Conservation (phyloP, 2,329 filamentous ascomycete species). For the Gnomoniopsis sp. region DNA sequence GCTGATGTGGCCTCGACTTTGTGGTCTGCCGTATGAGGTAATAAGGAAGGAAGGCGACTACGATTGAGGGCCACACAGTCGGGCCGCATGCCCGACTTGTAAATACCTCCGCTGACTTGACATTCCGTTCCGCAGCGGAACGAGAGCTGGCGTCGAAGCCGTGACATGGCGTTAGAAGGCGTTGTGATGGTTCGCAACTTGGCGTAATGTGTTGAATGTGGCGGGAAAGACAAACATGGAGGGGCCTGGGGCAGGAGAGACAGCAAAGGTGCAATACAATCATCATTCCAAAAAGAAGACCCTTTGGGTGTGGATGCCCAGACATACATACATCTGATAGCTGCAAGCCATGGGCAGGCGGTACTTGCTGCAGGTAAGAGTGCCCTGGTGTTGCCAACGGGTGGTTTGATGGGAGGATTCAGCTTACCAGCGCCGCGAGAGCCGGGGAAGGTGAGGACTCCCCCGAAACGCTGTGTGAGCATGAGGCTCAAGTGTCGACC, state of each 20-base stretch:
- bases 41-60: not conserved
- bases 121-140: conserved; percentile 13
- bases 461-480: conserved; percentile 14
- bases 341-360: not conserved
- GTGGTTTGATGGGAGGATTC: not conserved
- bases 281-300: no score
- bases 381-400: not conserved
- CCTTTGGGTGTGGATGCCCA: not conserved
- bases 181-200: not conserved
- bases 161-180: not conserved
- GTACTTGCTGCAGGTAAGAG: not conserved
- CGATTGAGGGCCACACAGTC: not conserved
- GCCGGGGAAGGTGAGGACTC: conserved; percentile 2
- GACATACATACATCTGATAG: not conserved
- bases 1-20: not conserved
- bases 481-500: conserved; percentile 19
- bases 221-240: not conserved
- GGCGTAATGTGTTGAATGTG: not conserved
- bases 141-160: not conserved
- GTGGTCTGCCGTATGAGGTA: not conserved
- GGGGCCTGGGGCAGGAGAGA: not conserved
- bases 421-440: not conserved
- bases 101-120: not conserved
- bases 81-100: not conserved
- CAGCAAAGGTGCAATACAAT: not conserved